These are phyloP conservation scores for Fusarium coffeatum DNA, from an alignment of 2,329 filamentous ascomycete genomes.

Conservation along the genomic window DNA sequence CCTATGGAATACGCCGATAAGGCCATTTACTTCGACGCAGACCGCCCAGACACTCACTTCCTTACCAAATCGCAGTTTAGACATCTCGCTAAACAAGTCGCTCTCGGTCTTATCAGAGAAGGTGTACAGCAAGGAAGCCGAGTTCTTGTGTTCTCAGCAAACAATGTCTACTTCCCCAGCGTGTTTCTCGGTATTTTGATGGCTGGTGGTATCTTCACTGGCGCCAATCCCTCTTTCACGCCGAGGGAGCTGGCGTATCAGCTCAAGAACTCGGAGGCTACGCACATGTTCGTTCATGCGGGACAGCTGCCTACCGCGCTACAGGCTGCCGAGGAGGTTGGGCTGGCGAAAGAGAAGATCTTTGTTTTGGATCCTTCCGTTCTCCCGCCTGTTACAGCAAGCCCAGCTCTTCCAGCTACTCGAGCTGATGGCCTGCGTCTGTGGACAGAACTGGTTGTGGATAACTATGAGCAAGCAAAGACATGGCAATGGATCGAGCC, in stretches of 20 bases:
- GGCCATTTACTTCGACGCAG: slow-evolving; percentile 70
- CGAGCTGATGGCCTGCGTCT: slow-evolving; percentile 50
- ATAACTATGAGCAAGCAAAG: slow-evolving; percentile 52
- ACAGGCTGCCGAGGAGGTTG: slow-evolving; percentile 70
- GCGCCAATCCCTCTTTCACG: slow-evolving; percentile 76
- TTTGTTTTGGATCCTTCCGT: slow-evolving; percentile 73
- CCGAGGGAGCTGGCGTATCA: slow-evolving; percentile 80
- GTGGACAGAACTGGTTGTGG: slow-evolving; percentile 72
- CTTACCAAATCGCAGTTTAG: slow-evolving; percentile 74
- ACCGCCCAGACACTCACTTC: slow-evolving; percentile 72
- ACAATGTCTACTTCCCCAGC: slow-evolving; percentile 77
- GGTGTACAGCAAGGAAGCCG: slow-evolving; percentile 76
- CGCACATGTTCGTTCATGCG: slow-evolving; percentile 72
- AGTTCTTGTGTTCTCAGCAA: slow-evolving; percentile 79
- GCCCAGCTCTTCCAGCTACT: slow-evolving; percentile 45
- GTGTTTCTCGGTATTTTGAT: slow-evolving; percentile 79
- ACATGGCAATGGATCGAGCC: slow-evolving; percentile 72
- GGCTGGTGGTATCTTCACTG: slow-evolving; percentile 81
- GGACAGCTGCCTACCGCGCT: slow-evolving; percentile 71
- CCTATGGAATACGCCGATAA: slow-evolving; percentile 53
- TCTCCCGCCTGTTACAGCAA: slow-evolving; percentile 2
- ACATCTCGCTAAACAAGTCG: slow-evolving; percentile 77
- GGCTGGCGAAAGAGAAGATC: slow-evolving; percentile 65
- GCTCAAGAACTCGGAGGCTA: slow-evolving; percentile 75
- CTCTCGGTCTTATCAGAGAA: slow-evolving; percentile 70